phyloP scores from a whole-genome alignment of 2,329 filamentous ascomycete genomes.

The Stagonosporopsis chrysanthemi region DNA sequence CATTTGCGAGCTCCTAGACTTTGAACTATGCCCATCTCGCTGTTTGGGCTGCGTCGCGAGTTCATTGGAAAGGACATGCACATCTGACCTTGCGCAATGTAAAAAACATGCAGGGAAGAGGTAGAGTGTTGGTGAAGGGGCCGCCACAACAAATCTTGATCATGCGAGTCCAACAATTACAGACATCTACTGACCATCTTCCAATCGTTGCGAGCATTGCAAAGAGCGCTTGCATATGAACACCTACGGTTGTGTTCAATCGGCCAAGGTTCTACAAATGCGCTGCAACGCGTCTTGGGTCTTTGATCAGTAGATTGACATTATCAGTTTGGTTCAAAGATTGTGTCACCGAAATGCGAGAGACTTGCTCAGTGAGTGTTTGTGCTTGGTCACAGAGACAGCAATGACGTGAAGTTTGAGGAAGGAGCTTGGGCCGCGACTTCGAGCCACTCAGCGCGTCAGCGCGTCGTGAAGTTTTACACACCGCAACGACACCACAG shows the following conservation, averaged over 20 bases:
- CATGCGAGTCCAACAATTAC: background rate
- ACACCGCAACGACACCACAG: constrained; percentile 14
- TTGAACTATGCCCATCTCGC: too few relatives aligned
- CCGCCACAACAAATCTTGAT: background rate
- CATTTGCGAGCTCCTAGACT: background rate
- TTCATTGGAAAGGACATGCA: background rate
- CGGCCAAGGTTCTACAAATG: background rate
- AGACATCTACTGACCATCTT: background rate
- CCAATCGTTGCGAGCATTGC: background rate
- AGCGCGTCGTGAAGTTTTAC: constrained; percentile 23
- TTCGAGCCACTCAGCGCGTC: constrained; percentile 33
- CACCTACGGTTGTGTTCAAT: background rate
- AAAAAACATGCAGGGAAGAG: too few relatives aligned
- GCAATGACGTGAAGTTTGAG: constrained; percentile 16
- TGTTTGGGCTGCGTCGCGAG: too few relatives aligned
- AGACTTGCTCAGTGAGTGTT: background rate
- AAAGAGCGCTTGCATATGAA: background rate
- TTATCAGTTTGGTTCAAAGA: background rate
- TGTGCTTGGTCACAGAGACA: background rate
- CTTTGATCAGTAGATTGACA: background rate
- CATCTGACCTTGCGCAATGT: too few relatives aligned
- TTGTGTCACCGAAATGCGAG: background rate
- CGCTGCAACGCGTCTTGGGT: background rate
- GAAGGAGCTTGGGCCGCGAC: constrained; percentile 14
- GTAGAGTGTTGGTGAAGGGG: too few relatives aligned